phyloP scores from a whole-genome alignment of 768 basidiomycete species.

The Leccinum subgranulosum region DNA sequence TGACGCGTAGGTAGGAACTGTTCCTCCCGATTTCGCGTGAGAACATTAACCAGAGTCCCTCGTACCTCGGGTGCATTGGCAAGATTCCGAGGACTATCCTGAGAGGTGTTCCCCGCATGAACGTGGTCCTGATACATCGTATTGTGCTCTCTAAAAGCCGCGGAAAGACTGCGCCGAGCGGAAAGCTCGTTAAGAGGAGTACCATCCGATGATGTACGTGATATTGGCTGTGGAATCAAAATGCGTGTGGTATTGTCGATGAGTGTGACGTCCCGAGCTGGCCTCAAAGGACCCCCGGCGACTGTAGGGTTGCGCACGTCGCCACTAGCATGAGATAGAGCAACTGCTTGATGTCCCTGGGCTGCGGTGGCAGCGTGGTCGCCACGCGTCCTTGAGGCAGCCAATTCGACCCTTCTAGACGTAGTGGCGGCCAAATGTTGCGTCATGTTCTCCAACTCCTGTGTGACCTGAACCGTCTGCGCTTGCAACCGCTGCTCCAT shows the following conservation, averaged over 20 bases:
- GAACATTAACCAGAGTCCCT: conserved; percentile 21
- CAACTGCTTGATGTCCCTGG: not conserved
- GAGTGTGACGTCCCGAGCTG: conserved; percentile 14
- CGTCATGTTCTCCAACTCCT: conserved; percentile 32
- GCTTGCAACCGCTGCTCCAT: conserved; percentile 29
- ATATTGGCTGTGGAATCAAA: conserved; percentile 20
- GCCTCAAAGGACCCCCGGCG: conserved; percentile 15
- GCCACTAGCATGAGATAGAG: not conserved
- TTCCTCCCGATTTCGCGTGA: conserved; percentile 24
- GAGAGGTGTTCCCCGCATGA: conserved; percentile 5
- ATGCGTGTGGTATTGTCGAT: conserved; percentile 19
- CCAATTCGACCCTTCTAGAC: conserved; percentile 23
- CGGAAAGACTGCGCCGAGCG: conserved; percentile 19
- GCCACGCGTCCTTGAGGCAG: conserved; percentile 10
- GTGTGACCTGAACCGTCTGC: conserved; percentile 31
- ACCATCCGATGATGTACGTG: conserved; percentile 24
- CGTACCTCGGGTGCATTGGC: conserved; percentile 23
- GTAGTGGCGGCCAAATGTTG: conserved; percentile 22
- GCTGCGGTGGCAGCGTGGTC: conserved; percentile 1
- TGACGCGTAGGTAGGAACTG: conserved; percentile 6
- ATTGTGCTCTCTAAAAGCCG: conserved; percentile 21
- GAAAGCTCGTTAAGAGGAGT: conserved; percentile 18
- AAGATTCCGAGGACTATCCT: conserved; percentile 20
- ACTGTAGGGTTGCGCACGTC: conserved; percentile 7
- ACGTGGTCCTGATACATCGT: conserved; percentile 12